Evolutionary conservation across 768 basidiomycete species (phyloP), one percentile per base, ranked within the genome.

Genomic region (Trametes punicea): DNA sequence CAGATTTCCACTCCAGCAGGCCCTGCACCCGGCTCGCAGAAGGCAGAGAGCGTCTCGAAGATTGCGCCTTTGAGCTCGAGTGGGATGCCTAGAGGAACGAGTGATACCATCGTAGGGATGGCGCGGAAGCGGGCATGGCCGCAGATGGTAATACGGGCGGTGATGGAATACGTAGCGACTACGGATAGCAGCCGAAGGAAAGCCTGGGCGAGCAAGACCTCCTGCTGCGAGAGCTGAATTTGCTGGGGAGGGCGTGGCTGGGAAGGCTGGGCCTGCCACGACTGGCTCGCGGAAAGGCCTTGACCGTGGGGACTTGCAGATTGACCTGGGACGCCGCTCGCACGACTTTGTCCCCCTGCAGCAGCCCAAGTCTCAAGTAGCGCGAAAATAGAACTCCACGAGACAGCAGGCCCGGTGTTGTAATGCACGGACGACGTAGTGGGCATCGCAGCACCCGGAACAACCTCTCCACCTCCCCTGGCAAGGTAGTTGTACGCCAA

Each of bases 1-100:
- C 90, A 91, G 34, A 93, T 82, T 64, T 94, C 90, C 11, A 87
- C 81, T 6, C 89, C 91, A 0, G 80, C 73, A 10, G 70, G 64
- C 1, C 90, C 88, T 0, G 87, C 90, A 8, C 90, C 91, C 6
- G 91, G 87, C 50, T 83, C 79, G 58, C 90, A 90, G 72, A 96
- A 95, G 1, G 91, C 84, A 6, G 88, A 81, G 7, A 95, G 74
- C 0, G 90, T 82, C 38, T 90, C 83, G 60, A 94, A 90, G 3
- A 94, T 73, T 0, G 88, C 83, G 5, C 91, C 93, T 62, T 96
- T 96, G 46, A 96, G 77, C 64, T 95, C 91, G n/a, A 95, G 76
- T 1, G 93, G 90, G n/a, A 94, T 79, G 10, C 85, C 79, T 1
- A 90, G 77, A 2, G 89, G 88, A 46, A 93, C 80, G 29, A 96